Evolutionary conservation across 495 filamentous ascomycete species (phyloP), one percentile per base, ranked within the genome.

Genomic region (Hypoxylon fragiforme): DNA sequence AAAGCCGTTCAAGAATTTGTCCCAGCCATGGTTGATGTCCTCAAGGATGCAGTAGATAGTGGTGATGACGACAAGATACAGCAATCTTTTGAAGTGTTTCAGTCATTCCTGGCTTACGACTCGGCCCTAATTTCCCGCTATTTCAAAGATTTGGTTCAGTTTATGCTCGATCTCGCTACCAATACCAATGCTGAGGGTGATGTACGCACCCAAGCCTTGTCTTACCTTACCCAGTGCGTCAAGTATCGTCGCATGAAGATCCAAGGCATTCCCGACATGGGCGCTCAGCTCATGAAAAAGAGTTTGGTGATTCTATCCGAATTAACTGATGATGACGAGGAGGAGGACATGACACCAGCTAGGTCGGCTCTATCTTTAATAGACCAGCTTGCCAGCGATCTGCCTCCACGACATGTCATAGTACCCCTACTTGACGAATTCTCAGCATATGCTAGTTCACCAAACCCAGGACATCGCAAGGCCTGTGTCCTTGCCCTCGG

Each of bases 71-170:
- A 95, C 59, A 86, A 85, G 54, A 81, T 86, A 41, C 88, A 90
- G 71, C 87, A 92, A 64, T 87, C 86, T 4, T 98, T 98, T 63
- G 94, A 98, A 70, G 92, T 97, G 43, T 96, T 98, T 81, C 95
- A 98, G 74, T 96, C 89, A 24, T 82, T 97, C 51, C 79, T 98
- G 22, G 89, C 89, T 52, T 95, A 89, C 66, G 92, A 97, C 63
- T 84, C 87, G 18, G 80, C 86, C n/a, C 77, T 97, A 21, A 74
- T 97, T 19, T 88, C 85, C 51, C 77, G 80, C 28, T 91, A 96
- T 73, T 91, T 99, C 70, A 88, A 86, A 70, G 88, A 97, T 64
- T 78, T 98, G 21, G 76, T 97, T 38, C 83, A 89, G 55, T 96
- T 97, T 77, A 97, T 98, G 89, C 87, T 92, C 59, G 87, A 95